phyloP scores from a whole-genome alignment of 2,329 filamentous ascomycete genomes.

The Sporothrix mexicana region DNA sequence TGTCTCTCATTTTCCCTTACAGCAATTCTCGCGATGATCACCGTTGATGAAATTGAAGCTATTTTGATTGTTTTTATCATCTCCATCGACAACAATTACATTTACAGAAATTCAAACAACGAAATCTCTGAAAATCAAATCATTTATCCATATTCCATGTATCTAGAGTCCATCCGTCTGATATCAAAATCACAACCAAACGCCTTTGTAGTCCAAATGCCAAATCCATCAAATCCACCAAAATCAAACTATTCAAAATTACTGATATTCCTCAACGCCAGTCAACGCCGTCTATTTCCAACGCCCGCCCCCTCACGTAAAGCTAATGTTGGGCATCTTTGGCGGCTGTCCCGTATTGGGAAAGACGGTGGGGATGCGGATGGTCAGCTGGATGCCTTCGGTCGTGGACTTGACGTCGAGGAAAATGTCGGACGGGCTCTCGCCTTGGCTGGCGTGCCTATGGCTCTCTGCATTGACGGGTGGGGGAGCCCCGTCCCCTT shows the following conservation, averaged over 20 bases:
- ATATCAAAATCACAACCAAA: background rate
- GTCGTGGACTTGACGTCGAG: conserved; percentile 63
- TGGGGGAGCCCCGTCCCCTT: conserved; percentile 39
- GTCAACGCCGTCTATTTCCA: background rate
- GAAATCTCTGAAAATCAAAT: background rate
- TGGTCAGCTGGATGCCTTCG: conserved; percentile 63
- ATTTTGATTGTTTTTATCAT: background rate
- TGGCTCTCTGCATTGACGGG: conserved; percentile 44
- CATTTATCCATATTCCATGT: background rate
- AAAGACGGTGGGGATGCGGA: conserved; percentile 63
- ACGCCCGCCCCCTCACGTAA: background rate
- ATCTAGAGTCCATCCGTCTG: background rate
- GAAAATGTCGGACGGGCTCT: conserved; percentile 60
- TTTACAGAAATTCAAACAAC: background rate
- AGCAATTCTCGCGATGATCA: background rate
- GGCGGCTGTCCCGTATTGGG: conserved; percentile 45
- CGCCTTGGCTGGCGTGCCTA: conserved; percentile 47
- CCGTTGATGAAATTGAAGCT: background rate
- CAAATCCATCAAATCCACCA: background rate
- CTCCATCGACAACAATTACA: background rate
- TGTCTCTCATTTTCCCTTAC: background rate
- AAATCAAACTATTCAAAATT: background rate
- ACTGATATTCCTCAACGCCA: background rate
- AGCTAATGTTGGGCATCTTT: conserved; percentile 39
- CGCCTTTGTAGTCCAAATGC: background rate